phyloP scores from a whole-genome alignment of 345 rosid species.

The Diplotaxis tenuifolia region DNA sequence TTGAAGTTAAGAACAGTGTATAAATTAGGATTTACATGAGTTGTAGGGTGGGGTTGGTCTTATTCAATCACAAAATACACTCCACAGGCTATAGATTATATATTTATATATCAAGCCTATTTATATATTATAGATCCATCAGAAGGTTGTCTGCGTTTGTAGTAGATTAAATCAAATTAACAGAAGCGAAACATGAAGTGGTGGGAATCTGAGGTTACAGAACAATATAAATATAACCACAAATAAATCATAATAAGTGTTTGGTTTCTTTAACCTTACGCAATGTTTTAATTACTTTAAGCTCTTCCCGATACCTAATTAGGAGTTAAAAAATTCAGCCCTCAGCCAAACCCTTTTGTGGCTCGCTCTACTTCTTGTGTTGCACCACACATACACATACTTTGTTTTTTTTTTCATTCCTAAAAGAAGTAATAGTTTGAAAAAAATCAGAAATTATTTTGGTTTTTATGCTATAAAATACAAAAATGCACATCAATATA shows the following conservation, averaged over 20 bases:
- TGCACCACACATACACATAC: slow-evolving; percentile 26
- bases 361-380: slow-evolving; percentile 34
- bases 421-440: neutral
- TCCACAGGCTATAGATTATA: slow-evolving; percentile 13
- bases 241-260: slow-evolving; percentile 28
- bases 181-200: slow-evolving; percentile 21
- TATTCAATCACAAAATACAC: slow-evolving; percentile 27
- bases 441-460: neutral
- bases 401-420: neutral
- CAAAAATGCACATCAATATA: slow-evolving; percentile 10
- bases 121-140: slow-evolving; percentile 17
- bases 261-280: slow-evolving; percentile 37
- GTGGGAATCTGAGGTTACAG: slow-evolving; percentile 27
- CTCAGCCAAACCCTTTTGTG: slow-evolving; percentile 35
- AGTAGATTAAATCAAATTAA: slow-evolving; percentile 1
- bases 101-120: slow-evolving; percentile 1
- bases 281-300: slow-evolving; percentile 38
- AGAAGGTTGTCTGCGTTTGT: slow-evolving; percentile 32
- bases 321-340: slow-evolving; percentile 35
- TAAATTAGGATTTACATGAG: slow-evolving; percentile 27
- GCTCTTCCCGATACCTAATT: slow-evolving; percentile 41
- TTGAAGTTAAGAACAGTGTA: neutral
- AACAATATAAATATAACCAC: slow-evolving; percentile 19
- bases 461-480: neutral
- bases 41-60: slow-evolving; percentile 22